Evolutionary conservation across 192 early-diverging fungal species (phyloP).

Genomic region (Backusella luteola): DNA sequence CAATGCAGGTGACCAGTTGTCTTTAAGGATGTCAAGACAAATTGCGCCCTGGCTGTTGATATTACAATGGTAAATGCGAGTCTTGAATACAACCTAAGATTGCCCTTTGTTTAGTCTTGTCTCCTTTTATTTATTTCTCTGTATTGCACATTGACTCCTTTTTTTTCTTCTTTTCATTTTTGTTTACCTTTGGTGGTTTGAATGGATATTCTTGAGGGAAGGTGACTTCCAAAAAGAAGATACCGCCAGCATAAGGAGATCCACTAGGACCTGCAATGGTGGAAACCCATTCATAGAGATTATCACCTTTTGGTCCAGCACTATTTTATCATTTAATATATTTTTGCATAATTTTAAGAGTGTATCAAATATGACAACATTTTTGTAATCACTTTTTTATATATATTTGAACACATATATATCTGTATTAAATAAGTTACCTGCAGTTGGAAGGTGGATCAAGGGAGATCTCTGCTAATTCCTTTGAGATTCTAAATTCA

Average conservation of each 20-base stretch:
- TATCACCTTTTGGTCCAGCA: conserved; percentile 95
- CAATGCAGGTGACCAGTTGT: conserved; percentile 95
- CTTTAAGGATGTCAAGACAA: conserved; percentile 94
- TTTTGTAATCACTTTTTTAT: background rate
- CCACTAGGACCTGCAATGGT: conserved; percentile 89
- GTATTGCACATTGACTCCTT: background rate
- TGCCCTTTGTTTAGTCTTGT: background rate
- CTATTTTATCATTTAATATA: conserved; percentile 36
- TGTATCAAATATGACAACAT: background rate
- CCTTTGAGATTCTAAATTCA: conserved; percentile 83
- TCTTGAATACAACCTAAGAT: conserved; percentile 78
- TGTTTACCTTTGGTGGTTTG: conserved; percentile 84
- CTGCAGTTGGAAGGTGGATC: conserved; percentile 94
- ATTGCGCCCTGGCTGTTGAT: conserved; percentile 90
- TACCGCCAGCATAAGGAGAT: conserved; percentile 87
- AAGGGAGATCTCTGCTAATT: conserved; percentile 93
- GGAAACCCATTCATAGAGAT: conserved; percentile 94
- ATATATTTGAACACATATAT: background rate
- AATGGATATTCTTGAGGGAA: conserved; percentile 96
- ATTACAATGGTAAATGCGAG: conserved; percentile 97
- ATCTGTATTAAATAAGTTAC: conserved; percentile 22
- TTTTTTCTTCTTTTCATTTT: conserved; percentile 5
- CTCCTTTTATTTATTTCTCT: background rate
- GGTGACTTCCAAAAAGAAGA: conserved; percentile 91
- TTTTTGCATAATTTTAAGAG: conserved; percentile 1